Evolutionary conservation across 2,329 filamentous ascomycete genomes (phyloP).

Genomic region (Pseudogymnoascus sp.): DNA sequence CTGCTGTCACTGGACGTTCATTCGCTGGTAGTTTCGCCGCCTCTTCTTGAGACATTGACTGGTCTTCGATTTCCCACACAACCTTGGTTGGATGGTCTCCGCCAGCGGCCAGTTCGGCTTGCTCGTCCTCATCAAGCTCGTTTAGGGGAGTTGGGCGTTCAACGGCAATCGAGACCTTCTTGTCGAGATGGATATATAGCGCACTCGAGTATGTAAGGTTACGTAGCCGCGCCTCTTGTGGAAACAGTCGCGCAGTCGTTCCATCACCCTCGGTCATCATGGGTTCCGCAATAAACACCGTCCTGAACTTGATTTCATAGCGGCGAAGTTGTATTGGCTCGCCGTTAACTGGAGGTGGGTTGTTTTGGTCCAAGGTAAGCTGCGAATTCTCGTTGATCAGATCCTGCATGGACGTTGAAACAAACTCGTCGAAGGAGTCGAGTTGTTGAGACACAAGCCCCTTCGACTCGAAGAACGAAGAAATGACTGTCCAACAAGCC

Average conservation of each 20-base stretch:
- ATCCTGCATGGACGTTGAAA: conserved; percentile 86
- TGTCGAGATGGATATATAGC: conserved; percentile 81
- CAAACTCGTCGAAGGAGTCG: conserved; percentile 97
- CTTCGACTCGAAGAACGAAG: conserved; percentile 92
- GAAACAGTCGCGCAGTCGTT: conserved; percentile 74
- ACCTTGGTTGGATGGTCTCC: conserved; percentile 52
- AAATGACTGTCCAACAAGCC: conserved; percentile 98
- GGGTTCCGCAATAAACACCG: conserved; percentile 79
- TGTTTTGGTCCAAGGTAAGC: conserved; percentile 88
- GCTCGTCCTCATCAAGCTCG: conserved; percentile 61
- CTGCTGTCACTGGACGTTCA: conserved; percentile 30
- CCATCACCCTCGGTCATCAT: conserved; percentile 92
- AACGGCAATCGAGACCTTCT: conserved; percentile 74
- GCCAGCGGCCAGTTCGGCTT: conserved; percentile 46
- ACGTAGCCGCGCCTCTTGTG: conserved; percentile 89
- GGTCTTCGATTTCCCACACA: conserved; percentile 50
- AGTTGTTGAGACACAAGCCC: conserved; percentile 95
- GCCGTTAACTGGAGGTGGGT: conserved; percentile 67
- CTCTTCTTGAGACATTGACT: conserved; percentile 25
- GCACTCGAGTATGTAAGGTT: conserved; percentile 94
- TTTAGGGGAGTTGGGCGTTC: conserved; percentile 61
- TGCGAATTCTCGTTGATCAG: conserved; percentile 86
- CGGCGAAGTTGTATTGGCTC: conserved; percentile 78
- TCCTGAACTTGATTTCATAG: conserved; percentile 92
- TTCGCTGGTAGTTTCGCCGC: conserved; percentile 21